Evolutionary conservation across 2,329 filamentous ascomycete species (phyloP), one percentile per base, ranked within the genome.

Genomic region (Talaromyces islandicus): DNA sequence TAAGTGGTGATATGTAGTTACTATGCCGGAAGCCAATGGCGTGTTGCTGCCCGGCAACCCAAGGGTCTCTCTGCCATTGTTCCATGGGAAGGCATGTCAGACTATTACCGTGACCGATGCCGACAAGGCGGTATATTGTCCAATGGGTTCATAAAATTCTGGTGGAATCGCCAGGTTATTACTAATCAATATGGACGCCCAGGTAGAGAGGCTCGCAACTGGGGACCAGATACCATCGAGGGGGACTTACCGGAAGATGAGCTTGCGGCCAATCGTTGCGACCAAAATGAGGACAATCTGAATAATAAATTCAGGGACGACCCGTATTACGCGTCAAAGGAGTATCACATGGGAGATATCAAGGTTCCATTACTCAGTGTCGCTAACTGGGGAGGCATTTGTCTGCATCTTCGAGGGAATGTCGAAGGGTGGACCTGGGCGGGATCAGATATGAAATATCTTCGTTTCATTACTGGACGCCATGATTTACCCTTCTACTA

Each of bases 351-450:
- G 69, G 80, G 76, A 17, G 85, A 90, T 62, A 88, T 90, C 43
- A 78, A 87, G 61, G 86, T 89, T 0, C 88, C 88, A 0, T 67
- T 90, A 0, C 79, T 90, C 0, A 84, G 80, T 0, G 87, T 90
- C 0, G 88, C 81, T 0, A 90, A 90, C 69, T 89, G 86, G 87
- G 87, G 87, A 10, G 87, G 87, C 1, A 90, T 90, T 54, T 71
- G 87, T 4, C 78, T 90, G 1, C 88, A 90, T 64, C 78, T 90
- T 5, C 79, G 88, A 9, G 88, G 88, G 2, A 90, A 90, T 64
- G 79, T 90, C 7, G 80, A 88, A 66, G 88, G 87, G 0, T 90
- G 82, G 60, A 75, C 75, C 1, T 79, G 85, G 54, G 87, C 87
- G 0, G 85, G 86, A 0, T 89, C 87, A 0, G 78, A 85, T 60